Evolutionary conservation across 1,284 basidiomycete species (phyloP).

Genomic region (Puccinia hordei): DNA sequence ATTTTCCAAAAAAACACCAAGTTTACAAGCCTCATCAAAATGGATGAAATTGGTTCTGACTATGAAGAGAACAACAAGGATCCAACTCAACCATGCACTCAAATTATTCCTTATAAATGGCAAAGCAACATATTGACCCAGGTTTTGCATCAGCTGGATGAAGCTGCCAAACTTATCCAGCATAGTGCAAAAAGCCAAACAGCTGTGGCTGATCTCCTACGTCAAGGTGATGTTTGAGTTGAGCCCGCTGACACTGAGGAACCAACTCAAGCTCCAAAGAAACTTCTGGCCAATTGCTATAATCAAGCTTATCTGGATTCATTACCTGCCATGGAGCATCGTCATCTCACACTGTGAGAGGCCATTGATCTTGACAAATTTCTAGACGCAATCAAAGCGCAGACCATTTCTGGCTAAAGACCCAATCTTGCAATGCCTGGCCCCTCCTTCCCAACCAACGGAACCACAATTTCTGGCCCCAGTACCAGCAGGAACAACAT

Average conservation of each 20-base stretch:
- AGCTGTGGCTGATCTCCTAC: slow-evolving; percentile 1
- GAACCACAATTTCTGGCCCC: too few relatives aligned
- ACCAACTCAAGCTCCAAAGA: not conserved
- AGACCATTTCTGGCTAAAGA: too few relatives aligned
- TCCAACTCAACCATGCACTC: not conserved
- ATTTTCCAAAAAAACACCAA: slow-evolving; percentile 1
- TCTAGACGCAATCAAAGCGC: too few relatives aligned
- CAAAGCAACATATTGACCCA: not conserved
- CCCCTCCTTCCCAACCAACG: too few relatives aligned
- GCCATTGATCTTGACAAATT: too few relatives aligned
- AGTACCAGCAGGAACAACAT: too few relatives aligned
- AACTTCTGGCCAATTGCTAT: slow-evolving; percentile 11
- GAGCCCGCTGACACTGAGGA: not conserved
- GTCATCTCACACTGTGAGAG: not conserved
- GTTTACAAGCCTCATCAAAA: slow-evolving; percentile 2
- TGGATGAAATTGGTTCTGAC: not conserved
- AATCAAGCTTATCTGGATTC: slow-evolving; percentile 5
- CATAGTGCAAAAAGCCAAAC: not conserved
- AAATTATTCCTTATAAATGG: slow-evolving; percentile 30
- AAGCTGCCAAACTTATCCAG: slow-evolving; percentile 10
- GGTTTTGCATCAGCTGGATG: slow-evolving; percentile 21
- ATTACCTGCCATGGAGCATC: not conserved
- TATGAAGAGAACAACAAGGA: slow-evolving; percentile 12
- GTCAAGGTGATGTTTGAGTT: not conserved
- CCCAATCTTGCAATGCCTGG: too few relatives aligned